Percentiles rank a stretch among this genome's conserved stretches.
phyloP scores from a whole-genome alignment of 441 rosid genomes.

The Adansonia grandidieri region DNA sequence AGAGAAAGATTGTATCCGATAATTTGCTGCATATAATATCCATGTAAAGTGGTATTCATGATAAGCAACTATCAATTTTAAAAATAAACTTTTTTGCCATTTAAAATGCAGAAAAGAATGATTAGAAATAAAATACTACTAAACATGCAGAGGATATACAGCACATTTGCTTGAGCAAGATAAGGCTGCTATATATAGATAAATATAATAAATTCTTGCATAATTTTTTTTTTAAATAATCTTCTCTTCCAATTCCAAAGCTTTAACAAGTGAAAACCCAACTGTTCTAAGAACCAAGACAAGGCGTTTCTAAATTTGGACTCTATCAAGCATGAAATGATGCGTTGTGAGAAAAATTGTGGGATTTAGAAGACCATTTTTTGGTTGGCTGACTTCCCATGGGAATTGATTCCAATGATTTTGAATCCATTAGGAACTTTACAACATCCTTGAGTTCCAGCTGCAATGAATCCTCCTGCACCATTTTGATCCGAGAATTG shows the following conservation, averaged over 20 bases:
- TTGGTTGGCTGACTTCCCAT: not conserved
- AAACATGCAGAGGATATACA: conserved; percentile 7
- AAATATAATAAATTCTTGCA: not conserved
- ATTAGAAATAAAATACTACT: not conserved
- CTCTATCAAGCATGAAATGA: not conserved
- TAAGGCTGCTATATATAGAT: not conserved
- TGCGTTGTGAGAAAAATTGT: not conserved
- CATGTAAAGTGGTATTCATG: conserved; percentile 19
- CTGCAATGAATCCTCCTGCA: not conserved
- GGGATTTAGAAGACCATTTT: conserved; percentile 3
- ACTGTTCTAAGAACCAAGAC: not conserved
- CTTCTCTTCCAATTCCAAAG: not conserved
- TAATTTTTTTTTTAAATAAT: not conserved
- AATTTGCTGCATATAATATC: conserved; percentile 1
- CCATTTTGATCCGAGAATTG: not conserved
- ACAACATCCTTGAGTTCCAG: conserved; percentile 10
- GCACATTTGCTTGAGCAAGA: conserved; percentile 9
- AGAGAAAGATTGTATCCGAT: not conserved
- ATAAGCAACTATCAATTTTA: not conserved
- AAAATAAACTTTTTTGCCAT: not conserved
- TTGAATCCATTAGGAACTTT: conserved; percentile 14
- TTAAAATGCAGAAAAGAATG: conserved; percentile 3
- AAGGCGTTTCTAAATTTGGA: not conserved
- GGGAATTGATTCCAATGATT: conserved; percentile 12
- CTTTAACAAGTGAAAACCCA: not conserved